Conservation (phyloP, 1,284 basidiomycete genomes). For the Tremellales sp. region DNA sequence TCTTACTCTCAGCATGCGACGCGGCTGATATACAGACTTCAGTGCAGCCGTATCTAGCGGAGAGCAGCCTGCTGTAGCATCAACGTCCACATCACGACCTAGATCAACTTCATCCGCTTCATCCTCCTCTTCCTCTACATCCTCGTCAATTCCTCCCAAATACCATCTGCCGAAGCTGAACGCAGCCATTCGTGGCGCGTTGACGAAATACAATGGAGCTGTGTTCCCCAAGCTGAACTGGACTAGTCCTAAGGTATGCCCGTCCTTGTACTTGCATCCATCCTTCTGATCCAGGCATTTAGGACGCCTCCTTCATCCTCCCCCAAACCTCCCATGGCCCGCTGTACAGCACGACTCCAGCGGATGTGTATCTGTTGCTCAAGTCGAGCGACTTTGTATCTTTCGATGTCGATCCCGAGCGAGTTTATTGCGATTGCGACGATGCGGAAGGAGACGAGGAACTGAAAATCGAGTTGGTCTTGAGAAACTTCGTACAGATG, state of each 20-base stretch:
- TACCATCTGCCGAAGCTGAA: slow-evolving; percentile 70
- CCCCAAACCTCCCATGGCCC: slow-evolving; percentile 70
- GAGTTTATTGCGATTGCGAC: slow-evolving; percentile 42
- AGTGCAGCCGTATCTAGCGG: slow-evolving; percentile 6
- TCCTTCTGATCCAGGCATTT: slow-evolving; percentile 5
- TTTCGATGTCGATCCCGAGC: slow-evolving; percentile 66
- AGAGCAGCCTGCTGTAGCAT: not conserved
- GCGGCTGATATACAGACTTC: slow-evolving; percentile 48
- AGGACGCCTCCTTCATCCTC: slow-evolving; percentile 92
- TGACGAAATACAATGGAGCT: slow-evolving; percentile 64
- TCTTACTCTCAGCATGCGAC: slow-evolving; percentile 12
- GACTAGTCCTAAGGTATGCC: slow-evolving; percentile 74
- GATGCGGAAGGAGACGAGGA: slow-evolving; percentile 6
- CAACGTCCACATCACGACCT: slow-evolving; percentile 6
- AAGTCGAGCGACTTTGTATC: slow-evolving; percentile 89
- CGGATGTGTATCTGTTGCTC: slow-evolving; percentile 86
- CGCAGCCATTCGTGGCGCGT: slow-evolving; percentile 62
- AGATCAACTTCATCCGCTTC: not conserved
- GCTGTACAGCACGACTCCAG: slow-evolving; percentile 77
- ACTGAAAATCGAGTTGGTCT: slow-evolving; percentile 79
- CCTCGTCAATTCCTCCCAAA: slow-evolving; percentile 25
- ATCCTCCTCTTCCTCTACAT: slow-evolving; percentile 11
- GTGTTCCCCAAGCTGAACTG: slow-evolving; percentile 96
- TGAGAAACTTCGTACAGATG: slow-evolving; percentile 86
- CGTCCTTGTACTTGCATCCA: not conserved